These are phyloP conservation scores for Saccharomycopsis phalli DNA, from an alignment of 1,139 yeast species.

Conservation along the genomic window DNA sequence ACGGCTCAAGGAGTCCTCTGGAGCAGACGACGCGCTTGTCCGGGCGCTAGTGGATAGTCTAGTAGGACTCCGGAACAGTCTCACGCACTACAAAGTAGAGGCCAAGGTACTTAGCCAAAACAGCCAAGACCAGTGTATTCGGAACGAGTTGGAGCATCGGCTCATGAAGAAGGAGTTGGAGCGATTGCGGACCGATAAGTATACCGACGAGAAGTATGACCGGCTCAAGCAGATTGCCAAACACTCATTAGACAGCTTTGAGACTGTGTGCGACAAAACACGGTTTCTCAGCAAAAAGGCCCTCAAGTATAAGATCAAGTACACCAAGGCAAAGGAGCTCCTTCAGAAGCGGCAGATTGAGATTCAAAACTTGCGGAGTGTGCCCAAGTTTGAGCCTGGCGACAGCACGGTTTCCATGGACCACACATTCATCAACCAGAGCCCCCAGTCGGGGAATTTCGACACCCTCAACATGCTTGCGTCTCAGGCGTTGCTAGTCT, in stretches of 20 bases:
- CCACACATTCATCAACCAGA: slow-evolving; percentile 14
- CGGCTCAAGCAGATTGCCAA: slow-evolving; percentile 11
- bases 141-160: slow-evolving; percentile 16
- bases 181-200: slow-evolving; percentile 3
- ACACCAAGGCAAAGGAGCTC: slow-evolving; percentile 13
- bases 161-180: slow-evolving; percentile 16
- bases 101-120: slow-evolving; percentile 11
- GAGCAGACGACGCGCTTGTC: slow-evolving; percentile 6
- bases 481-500: slow-evolving; percentile 17
- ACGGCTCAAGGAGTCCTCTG: slow-evolving; percentile 3
- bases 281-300: slow-evolving; percentile 15
- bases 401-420: slow-evolving; percentile 16
- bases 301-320: slow-evolving; percentile 19
- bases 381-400: neutral
- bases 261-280: slow-evolving; percentile 7
- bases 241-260: slow-evolving; percentile 11
- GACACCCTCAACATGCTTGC: slow-evolving; percentile 20
- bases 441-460: slow-evolving; percentile 6
- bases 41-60: slow-evolving; percentile 8
- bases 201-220: slow-evolving; percentile 13
- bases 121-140: slow-evolving; percentile 9
- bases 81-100: slow-evolving; percentile 16
- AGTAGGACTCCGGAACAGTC: slow-evolving; percentile 8
- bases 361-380: neutral
- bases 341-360: slow-evolving; percentile 10